Base-by-base conservation (phyloP, 2,329 filamentous ascomycete species). In the Calonectria naviculata region DNA sequence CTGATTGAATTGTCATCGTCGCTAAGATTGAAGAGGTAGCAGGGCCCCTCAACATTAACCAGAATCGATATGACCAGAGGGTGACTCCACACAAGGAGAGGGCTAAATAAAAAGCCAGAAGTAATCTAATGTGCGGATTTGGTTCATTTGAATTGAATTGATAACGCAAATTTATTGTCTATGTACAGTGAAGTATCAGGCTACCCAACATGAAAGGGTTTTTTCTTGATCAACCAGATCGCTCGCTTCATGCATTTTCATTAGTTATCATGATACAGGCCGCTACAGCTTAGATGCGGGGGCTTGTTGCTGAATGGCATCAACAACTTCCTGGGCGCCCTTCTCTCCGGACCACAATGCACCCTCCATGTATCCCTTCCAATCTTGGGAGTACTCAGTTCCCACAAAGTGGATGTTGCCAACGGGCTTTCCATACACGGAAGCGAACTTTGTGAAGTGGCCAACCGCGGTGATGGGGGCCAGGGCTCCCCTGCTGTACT, bases 301-400 rank as follows among this genome's bases (percentile, higher is more conserved):
- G 21, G 52, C 13, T 24, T 58, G 52, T 19, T 65, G 52, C 9
- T 68, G 67, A 10, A 80, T 21, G 3, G 73, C 68, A 9, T 79
- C 66, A 9, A 78, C 28, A 2, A 87, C 84, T 75, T 88, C 86
- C 34, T 78, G 78, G 1, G 85, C 86, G 0, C 83, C 84, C 26
- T 82, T 74, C 70, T 86, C 82, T 0, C 87, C 87, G 4, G 82
- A 84, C 0, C 83, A 75, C 26, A 88, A 79, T 0, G 87, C 87
- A 6, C 87, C 87, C 68, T 89, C 87, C 83, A 89, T 87, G 71
- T 88, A 88, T 0, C 87, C 87, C 67, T 86, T 87, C 87, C 86
- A 89, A 58, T 86, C 84, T 3, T 70, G 80, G 8, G 83, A 82
- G 15, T 83, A 85, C 78, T 89, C 87, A 0, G 87, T 89, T 0